Percentiles rank a stretch among this genome's conserved stretches.
Evolutionary conservation across 805 yeast genomes (phyloP).

Genomic region (Grigorovia transvaalensis): DNA sequence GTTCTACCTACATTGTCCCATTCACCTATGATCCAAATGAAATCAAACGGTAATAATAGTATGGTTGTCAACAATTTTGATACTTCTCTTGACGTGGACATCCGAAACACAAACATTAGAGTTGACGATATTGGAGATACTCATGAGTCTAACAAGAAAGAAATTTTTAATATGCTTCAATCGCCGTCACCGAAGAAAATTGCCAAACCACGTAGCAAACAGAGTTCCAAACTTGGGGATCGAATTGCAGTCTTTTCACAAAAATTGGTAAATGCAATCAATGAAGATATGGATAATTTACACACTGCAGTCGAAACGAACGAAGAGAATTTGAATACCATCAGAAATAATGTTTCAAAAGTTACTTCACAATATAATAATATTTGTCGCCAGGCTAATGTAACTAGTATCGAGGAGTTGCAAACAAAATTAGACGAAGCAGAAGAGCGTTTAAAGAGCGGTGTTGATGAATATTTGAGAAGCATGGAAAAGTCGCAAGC

Average conservation of each 20-base stretch:
- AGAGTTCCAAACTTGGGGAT: conserved; percentile 1
- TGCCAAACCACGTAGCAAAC: background rate
- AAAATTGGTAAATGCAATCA: conserved; percentile 1
- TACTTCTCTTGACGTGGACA: background rate
- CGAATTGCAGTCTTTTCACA: background rate
- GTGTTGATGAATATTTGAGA: conserved; percentile 4
- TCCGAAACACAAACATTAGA: background rate
- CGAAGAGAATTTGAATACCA: background rate
- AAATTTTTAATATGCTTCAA: background rate
- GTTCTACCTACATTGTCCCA: conserved; percentile 11
- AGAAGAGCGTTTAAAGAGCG: background rate
- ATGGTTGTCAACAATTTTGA: background rate
- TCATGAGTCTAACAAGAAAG: background rate
- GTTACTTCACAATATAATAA: background rate
- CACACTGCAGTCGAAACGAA: background rate
- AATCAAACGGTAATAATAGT: background rate
- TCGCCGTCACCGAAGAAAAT: conserved; percentile 2
- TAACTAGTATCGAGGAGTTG: background rate
- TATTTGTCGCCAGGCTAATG: background rate
- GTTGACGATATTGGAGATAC: background rate
- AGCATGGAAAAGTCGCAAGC: conserved; percentile 56
- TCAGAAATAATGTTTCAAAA: background rate
- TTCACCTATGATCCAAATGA: conserved; percentile 11
- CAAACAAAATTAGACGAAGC: background rate
- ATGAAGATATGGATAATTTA: conserved; percentile 1